A percentile compares a stretch with the other conserved stretches of the same genome.
phyloP scores from a whole-genome alignment of 805 yeast species.

The Metschnikowia orientalis region DNA sequence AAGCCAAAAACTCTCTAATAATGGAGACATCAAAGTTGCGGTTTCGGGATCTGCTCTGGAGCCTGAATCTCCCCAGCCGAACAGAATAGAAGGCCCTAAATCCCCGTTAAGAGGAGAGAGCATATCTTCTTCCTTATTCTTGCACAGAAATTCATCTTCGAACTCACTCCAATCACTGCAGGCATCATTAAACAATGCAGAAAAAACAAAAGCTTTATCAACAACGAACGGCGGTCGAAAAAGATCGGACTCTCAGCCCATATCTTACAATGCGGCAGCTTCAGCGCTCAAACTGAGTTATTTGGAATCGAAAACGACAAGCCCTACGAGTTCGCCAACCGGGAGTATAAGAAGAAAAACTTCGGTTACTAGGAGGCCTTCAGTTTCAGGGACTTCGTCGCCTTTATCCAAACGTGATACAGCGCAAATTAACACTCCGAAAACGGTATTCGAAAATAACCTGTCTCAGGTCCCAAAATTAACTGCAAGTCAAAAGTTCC shows the following conservation, averaged over 20 bases:
- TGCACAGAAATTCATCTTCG: slow-evolving; percentile 8
- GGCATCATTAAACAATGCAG: slow-evolving; percentile 4
- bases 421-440: slow-evolving; percentile 11
- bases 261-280: slow-evolving; percentile 25
- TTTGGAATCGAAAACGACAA: slow-evolving; percentile 1
- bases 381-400: slow-evolving; percentile 3
- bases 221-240: slow-evolving; percentile 22
- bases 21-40: no score
- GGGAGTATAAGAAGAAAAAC: slow-evolving; percentile 9
- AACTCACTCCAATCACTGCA: slow-evolving; percentile 9
- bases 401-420: slow-evolving; percentile 7
- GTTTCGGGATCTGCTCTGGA: no score
- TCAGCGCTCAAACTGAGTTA: slow-evolving; percentile 22
- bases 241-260: slow-evolving; percentile 37
- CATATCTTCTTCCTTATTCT: no score
- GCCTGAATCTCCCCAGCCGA: no score
- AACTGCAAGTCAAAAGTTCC: slow-evolving; percentile 38
- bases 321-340: slow-evolving; percentile 17
- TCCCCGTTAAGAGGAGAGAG: no score
- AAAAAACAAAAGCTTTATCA: slow-evolving; percentile 9
- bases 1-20: no score
- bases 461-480: slow-evolving; percentile 15
- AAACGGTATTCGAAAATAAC: slow-evolving; percentile 10
- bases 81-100: no score
- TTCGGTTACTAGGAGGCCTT: slow-evolving; percentile 9